Percentiles rank a stretch among this genome's conserved stretches.
phyloP scores from a whole-genome alignment of 805 yeast species.

The Schizosaccharomyces osmophilus region DNA sequence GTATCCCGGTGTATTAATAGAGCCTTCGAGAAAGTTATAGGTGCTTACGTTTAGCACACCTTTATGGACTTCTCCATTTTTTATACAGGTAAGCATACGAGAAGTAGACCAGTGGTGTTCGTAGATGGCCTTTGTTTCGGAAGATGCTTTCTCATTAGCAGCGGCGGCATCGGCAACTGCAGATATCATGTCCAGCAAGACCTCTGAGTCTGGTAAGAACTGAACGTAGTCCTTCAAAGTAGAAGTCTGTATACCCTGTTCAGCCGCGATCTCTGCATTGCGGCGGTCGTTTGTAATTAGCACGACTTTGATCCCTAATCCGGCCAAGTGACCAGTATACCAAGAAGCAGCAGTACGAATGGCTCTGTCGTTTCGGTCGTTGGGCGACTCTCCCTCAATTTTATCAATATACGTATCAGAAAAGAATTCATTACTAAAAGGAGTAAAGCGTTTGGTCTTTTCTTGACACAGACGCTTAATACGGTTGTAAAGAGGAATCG shows the following conservation, averaged over 20 bases:
- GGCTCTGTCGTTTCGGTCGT: conserved; percentile 80
- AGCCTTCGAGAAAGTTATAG: conserved; percentile 73
- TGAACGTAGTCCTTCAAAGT: conserved; percentile 48
- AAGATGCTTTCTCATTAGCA: conserved; percentile 6
- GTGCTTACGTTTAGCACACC: conserved; percentile 62
- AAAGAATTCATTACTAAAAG: conserved; percentile 80
- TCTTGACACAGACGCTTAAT: conserved; percentile 50
- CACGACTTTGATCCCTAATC: conserved; percentile 11
- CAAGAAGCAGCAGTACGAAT: conserved; percentile 52
- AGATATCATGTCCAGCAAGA: conserved; percentile 58
- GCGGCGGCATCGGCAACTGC: conserved; percentile 11
- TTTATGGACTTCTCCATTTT: conserved; percentile 66
- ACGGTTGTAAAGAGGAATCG: conserved; percentile 71
- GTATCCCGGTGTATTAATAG: conserved; percentile 43
- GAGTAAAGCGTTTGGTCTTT: conserved; percentile 61
- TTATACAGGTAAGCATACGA: conserved; percentile 71
- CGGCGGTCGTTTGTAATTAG: conserved; percentile 52
- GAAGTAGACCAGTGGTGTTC: conserved; percentile 61
- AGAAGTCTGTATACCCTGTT: conserved; percentile 14
- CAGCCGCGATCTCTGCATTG: conserved; percentile 19
- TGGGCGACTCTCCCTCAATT: conserved; percentile 40
- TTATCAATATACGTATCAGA: conserved; percentile 45
- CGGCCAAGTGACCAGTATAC: conserved; percentile 40
- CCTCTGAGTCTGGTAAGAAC: conserved; percentile 43
- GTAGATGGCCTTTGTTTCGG: conserved; percentile 31